A percentile compares a stretch with the other conserved stretches of the same genome.
Evolutionary conservation across 768 basidiomycete genomes (phyloP).

Genomic region (Tylopilus felleus): DNA sequence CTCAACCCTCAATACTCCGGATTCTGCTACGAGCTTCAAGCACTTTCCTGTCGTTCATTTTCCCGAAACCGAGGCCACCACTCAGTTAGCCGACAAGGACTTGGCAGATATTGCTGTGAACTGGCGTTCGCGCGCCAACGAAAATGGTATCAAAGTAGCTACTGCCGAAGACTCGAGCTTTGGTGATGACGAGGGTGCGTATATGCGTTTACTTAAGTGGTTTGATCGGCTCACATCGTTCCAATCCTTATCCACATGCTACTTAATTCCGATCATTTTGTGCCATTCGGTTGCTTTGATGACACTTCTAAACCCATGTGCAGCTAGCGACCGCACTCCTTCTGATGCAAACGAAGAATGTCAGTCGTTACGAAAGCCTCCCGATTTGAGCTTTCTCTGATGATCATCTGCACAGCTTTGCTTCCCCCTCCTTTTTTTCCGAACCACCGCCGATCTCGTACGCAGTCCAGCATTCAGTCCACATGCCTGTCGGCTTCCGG

Average conservation of each 20-base stretch:
- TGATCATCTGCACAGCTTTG: conserved; percentile 38
- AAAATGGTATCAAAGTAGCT: conserved; percentile 68
- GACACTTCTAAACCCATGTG: conserved; percentile 32
- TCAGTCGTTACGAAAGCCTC: conserved; percentile 26
- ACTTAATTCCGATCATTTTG: conserved; percentile 6
- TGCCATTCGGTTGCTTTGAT: not conserved
- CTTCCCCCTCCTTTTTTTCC: conserved; percentile 59
- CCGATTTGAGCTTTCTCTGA: conserved; percentile 21
- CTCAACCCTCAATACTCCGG: conserved; percentile 57
- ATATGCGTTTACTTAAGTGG: conserved; percentile 18
- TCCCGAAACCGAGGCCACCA: conserved; percentile 37
- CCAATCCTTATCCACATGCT: not conserved
- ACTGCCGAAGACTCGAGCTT: conserved; percentile 37
- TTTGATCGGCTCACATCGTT: conserved; percentile 16
- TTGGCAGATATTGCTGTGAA: conserved; percentile 61
- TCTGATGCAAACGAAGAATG: conserved; percentile 54
- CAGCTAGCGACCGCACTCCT: conserved; percentile 49
- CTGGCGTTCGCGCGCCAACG: conserved; percentile 69
- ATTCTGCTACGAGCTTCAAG: conserved; percentile 35
- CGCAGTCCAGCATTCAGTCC: conserved; percentile 51
- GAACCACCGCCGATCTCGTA: conserved; percentile 52
- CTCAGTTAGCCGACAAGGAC: conserved; percentile 40
- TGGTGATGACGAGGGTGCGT: conserved; percentile 49
- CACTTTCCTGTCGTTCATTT: conserved; percentile 42
- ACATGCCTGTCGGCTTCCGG: conserved; percentile 27